Percentiles rank a stretch among this genome's conserved stretches.
phyloP scores from a whole-genome alignment of 2,329 filamentous ascomycete species.

The Orbilia oligospora region DNA sequence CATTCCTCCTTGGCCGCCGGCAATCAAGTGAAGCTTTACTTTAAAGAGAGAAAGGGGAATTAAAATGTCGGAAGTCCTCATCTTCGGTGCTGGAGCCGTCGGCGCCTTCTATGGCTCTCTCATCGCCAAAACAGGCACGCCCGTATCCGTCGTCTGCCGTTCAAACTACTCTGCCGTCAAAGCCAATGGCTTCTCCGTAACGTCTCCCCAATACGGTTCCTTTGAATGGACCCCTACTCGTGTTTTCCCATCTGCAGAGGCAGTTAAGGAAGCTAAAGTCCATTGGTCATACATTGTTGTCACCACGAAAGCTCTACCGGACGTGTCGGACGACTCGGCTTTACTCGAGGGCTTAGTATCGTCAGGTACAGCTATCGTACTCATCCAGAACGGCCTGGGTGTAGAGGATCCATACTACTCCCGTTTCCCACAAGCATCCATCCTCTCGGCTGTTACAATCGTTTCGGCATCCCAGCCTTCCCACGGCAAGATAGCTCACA shows the following conservation, averaged over 20 bases:
- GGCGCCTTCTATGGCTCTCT: slow-evolving; percentile 63
- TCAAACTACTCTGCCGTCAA: slow-evolving; percentile 79
- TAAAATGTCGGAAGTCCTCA: slow-evolving; percentile 45
- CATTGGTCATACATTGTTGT: slow-evolving; percentile 79
- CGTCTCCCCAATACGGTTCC: slow-evolving; percentile 77
- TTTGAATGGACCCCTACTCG: slow-evolving; percentile 76
- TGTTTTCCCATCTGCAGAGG: slow-evolving; percentile 74
- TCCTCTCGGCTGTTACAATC: slow-evolving; percentile 74
- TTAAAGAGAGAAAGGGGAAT: neutral
- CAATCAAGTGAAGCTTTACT: neutral
- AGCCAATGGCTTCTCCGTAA: slow-evolving; percentile 74
- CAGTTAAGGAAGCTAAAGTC: slow-evolving; percentile 70
- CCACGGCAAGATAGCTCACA: slow-evolving; percentile 70
- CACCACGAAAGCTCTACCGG: slow-evolving; percentile 78
- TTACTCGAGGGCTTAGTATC: slow-evolving; percentile 56
- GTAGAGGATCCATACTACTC: slow-evolving; percentile 73
- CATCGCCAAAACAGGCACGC: slow-evolving; percentile 67
- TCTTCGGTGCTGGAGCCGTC: slow-evolving; percentile 61
- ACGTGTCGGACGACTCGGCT: slow-evolving; percentile 54
- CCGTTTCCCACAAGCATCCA: slow-evolving; percentile 70
- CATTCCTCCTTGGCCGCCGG: neutral
- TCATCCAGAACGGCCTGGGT: slow-evolving; percentile 75
- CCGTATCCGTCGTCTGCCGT: slow-evolving; percentile 79
- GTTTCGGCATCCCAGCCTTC: slow-evolving; percentile 71
- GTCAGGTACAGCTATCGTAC: slow-evolving; percentile 71